Evolutionary conservation across 148 eudicot genomes (phyloP).

Genomic region (Agrostemma githago): DNA sequence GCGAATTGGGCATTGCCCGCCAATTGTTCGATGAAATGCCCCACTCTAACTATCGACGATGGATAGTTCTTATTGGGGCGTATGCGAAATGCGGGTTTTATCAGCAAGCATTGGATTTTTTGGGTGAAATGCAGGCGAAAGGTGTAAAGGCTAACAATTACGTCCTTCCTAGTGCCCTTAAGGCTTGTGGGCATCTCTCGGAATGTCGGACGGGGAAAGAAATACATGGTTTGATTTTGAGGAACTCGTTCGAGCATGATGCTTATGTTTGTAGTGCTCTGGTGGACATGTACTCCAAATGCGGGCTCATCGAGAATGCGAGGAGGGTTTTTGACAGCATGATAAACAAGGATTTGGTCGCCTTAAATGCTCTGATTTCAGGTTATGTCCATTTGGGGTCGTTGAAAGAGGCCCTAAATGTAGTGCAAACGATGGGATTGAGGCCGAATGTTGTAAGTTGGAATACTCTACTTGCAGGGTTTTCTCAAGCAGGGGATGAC

Average conservation of each 20-base stretch:
- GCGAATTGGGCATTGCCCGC: conserved; percentile 46
- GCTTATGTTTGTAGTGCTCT: conserved; percentile 58
- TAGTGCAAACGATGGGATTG: conserved; percentile 39
- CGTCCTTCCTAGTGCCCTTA: conserved; percentile 73
- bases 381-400: conserved; percentile 65
- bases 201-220: conserved; percentile 41
- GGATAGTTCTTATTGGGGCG: conserved; percentile 81
- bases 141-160: conserved; percentile 44
- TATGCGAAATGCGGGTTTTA: conserved; percentile 60
- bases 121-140: conserved; percentile 43
- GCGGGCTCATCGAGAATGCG: conserved; percentile 43
- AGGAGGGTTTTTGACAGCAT: conserved; percentile 51
- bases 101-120: conserved; percentile 41
- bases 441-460: conserved; percentile 70
- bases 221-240: conserved; percentile 38
- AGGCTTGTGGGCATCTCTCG: conserved; percentile 66
- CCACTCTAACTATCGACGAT: conserved; percentile 42
- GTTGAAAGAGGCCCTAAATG: conserved; percentile 49
- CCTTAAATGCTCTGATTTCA: conserved; percentile 58
- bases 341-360: conserved; percentile 59
- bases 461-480: conserved; percentile 73
- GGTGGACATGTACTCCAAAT: conserved; percentile 81
- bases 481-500: conserved; percentile 59
- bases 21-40: conserved; percentile 78
- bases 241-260: conserved; percentile 37